A percentile compares a stretch with the other conserved stretches of the same genome.
Conservation (phyloP, 345 rosid genomes). For the Geranium brycei region DNA sequence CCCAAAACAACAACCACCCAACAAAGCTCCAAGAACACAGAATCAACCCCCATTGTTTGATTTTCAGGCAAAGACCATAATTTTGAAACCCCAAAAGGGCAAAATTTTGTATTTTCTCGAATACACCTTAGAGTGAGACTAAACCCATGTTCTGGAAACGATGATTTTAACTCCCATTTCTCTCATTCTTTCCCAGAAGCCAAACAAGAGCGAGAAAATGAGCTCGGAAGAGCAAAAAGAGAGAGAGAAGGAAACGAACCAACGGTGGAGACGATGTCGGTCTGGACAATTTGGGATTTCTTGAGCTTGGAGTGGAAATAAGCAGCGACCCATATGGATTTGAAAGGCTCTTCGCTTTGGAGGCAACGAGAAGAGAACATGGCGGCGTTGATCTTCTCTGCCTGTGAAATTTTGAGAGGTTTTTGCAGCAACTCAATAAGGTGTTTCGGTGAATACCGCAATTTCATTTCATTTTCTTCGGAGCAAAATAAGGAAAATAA, state of each 20-base stretch:
- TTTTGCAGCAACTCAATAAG: neutral
- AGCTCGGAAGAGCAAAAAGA: neutral
- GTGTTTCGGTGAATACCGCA: too few species aligned
- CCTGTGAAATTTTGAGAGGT: neutral
- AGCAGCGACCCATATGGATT: conserved; percentile 76
- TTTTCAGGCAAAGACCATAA: neutral
- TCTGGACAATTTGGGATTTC: conserved; percentile 50
- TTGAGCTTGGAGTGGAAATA: conserved; percentile 67
- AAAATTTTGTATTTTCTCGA: neutral
- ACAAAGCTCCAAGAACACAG: neutral
- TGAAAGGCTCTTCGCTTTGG: conserved; percentile 51
- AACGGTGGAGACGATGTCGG: conserved; percentile 60
- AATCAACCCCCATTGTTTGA: neutral
- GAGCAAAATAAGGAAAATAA: too few species aligned
- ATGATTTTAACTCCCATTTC: neutral
- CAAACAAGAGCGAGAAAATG: conserved; percentile 4
- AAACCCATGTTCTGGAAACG: neutral
- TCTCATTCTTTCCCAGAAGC: conserved; percentile 1
- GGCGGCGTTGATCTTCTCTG: neutral
- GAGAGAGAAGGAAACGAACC: conserved; percentile 36
- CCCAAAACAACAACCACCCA: neutral
- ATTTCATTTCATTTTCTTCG: too few species aligned
- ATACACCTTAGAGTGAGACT: neutral
- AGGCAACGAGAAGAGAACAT: conserved; percentile 59
- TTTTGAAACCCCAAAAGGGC: neutral